These are phyloP conservation scores for Hypoxylon crocopeplum DNA, from an alignment of 495 filamentous ascomycete genomes.

Conservation along the genomic window DNA sequence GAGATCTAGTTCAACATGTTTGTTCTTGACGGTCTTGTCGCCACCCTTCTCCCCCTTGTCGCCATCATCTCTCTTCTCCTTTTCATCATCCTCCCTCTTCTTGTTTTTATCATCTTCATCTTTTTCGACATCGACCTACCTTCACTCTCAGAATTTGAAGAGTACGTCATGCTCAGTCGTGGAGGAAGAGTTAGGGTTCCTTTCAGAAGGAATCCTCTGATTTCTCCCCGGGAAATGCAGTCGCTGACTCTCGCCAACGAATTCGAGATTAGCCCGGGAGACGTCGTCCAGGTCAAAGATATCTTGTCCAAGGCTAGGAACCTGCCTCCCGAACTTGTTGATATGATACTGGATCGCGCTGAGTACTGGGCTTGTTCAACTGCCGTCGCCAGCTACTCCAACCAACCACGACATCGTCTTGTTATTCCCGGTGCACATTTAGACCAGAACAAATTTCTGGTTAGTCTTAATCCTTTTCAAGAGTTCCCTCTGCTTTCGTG, in stretches of 20 bases:
- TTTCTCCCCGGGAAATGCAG: background rate
- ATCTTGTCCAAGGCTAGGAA: conserved; percentile 48
- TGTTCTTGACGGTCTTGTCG: background rate
- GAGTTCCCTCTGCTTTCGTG: background rate
- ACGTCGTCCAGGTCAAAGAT: conserved; percentile 55
- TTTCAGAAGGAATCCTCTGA: conserved; percentile 11
- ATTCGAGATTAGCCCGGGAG: conserved; percentile 45
- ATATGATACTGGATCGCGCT: conserved; percentile 69
- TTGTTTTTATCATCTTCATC: too few species aligned
- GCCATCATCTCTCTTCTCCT: background rate
- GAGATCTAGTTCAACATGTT: conserved; percentile 8
- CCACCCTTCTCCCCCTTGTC: conserved; percentile 5
- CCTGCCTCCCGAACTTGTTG: conserved; percentile 69
- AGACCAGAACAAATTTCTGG: conserved; percentile 48
- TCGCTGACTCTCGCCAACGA: conserved; percentile 9
- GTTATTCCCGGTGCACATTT: conserved; percentile 17
- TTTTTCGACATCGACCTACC: too few species aligned
- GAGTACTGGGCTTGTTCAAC: conserved; percentile 73
- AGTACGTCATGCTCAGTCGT: conserved; percentile 24
- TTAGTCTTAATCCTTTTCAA: conserved; percentile 21
- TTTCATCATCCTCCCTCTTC: too few species aligned
- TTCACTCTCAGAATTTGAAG: too few species aligned
- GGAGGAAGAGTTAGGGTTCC: conserved; percentile 27
- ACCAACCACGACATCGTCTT: conserved; percentile 3
- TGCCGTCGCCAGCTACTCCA: conserved; percentile 31